Percentiles rank a stretch among this genome's conserved stretches.
Conservation (phyloP, 192 early-diverging fungal genomes). For the Backusella tuberculispora region DNA sequence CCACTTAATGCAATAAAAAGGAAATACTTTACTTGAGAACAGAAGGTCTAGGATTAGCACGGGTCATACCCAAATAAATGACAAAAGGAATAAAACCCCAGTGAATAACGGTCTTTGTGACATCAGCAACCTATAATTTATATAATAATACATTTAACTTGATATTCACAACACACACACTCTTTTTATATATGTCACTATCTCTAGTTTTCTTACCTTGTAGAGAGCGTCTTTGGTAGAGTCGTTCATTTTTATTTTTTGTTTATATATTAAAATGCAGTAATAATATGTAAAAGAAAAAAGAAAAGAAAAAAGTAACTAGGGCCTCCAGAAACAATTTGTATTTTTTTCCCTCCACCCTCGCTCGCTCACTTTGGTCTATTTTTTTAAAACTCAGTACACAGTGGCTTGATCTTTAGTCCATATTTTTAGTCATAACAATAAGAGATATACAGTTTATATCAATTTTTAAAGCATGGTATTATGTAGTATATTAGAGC, state of each 20-base stretch:
- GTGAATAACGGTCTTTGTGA: conserved; percentile 60
- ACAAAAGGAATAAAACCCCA: conserved; percentile 66
- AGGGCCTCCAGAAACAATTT: neutral
- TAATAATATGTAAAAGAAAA: conserved; percentile 14
- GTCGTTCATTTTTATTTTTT: conserved; percentile 46
- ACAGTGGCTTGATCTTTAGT: neutral
- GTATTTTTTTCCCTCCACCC: neutral
- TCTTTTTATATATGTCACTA: neutral
- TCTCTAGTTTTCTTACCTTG: conserved; percentile 40
- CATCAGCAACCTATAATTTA: conserved; percentile 41
- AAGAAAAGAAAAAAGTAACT: conserved; percentile 17
- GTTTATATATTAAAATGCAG: neutral
- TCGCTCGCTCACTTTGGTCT: too few species aligned
- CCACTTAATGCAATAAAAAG: too few species aligned
- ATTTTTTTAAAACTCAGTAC: too few species aligned
- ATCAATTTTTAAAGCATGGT: too few species aligned
- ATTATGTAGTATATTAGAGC: too few species aligned
- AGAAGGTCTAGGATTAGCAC: conserved; percentile 42
- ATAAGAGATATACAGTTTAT: too few species aligned
- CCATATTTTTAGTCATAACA: too few species aligned
- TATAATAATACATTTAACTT: neutral
- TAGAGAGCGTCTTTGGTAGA: conserved; percentile 57
- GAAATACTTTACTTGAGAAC: conserved; percentile 36
- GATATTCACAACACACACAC: too few species aligned
- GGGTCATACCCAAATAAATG: conserved; percentile 58